A percentile compares a stretch with the other conserved stretches of the same genome.
phyloP scores from a whole-genome alignment of 2,329 filamentous ascomycete genomes.

The Aspergillus unguis region DNA sequence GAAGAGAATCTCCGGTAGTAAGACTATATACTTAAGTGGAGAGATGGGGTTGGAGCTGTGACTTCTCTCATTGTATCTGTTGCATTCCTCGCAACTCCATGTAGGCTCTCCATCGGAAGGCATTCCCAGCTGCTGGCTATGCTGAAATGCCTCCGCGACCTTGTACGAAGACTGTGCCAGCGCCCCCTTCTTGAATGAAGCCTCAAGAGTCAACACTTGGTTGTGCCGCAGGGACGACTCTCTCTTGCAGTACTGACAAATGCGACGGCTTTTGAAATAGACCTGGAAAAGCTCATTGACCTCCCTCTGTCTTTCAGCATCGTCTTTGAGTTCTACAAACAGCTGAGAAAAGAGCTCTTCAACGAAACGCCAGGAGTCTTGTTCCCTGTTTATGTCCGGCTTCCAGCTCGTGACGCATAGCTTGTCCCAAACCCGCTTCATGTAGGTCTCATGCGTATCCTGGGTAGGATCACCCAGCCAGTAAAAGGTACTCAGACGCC shows the following conservation, averaged over 20 bases:
- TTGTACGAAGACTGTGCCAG: background rate
- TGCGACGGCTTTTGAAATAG: background rate
- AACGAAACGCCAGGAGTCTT: slow-evolving; percentile 21
- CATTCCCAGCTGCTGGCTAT: background rate
- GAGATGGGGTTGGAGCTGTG: background rate
- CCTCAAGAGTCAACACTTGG: too few relatives aligned
- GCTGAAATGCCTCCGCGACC: slow-evolving; percentile 1
- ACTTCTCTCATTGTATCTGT: background rate
- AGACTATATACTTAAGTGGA: slow-evolving; percentile 8
- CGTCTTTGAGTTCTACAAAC: background rate
- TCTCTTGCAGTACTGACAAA: slow-evolving; percentile 5
- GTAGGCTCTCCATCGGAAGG: background rate
- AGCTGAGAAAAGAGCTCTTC: slow-evolving; percentile 11
- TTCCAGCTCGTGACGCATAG: slow-evolving; percentile 4
- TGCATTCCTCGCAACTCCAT: slow-evolving; percentile 11
- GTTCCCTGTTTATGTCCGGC: background rate
- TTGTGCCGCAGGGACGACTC: too few relatives aligned
- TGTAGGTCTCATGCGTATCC: background rate
- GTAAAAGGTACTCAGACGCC: slow-evolving; percentile 14
- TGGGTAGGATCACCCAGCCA: slow-evolving; percentile 14
- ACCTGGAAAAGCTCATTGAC: slow-evolving; percentile 6
- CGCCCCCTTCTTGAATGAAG: too few relatives aligned
- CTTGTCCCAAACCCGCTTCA: slow-evolving; percentile 9
- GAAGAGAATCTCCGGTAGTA: slow-evolving; percentile 21
- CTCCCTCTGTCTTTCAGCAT: background rate